Conservation (phyloP, 257 asterid genomes). For the Ehretia macrophylla region DNA sequence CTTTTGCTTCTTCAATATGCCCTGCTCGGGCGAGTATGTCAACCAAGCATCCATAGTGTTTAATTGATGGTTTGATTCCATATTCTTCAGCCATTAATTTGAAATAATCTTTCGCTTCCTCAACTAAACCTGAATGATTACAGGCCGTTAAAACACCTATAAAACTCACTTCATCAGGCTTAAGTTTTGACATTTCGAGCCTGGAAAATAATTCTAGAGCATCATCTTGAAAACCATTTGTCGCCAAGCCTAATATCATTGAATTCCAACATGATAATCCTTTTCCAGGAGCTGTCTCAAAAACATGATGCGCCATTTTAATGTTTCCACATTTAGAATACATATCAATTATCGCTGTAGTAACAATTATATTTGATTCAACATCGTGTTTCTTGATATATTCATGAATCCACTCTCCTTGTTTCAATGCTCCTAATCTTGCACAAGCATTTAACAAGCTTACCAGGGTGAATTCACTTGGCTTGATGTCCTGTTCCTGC, state of each 20-base stretch:
- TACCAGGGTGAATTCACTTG: slow-evolving; percentile 50
- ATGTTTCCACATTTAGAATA: slow-evolving; percentile 59
- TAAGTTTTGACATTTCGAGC: slow-evolving; percentile 34
- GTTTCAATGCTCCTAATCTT: slow-evolving; percentile 52
- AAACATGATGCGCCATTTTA: slow-evolving; percentile 30
- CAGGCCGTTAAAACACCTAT: slow-evolving; percentile 47
- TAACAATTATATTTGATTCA: slow-evolving; percentile 39
- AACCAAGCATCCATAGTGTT: slow-evolving; percentile 67
- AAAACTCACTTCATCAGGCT: slow-evolving; percentile 53
- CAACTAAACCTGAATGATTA: slow-evolving; percentile 47
- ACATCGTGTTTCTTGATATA: slow-evolving; percentile 33
- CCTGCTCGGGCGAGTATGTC: slow-evolving; percentile 76
- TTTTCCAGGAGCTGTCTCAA: slow-evolving; percentile 24
- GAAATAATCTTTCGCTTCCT: slow-evolving; percentile 45
- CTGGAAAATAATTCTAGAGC: slow-evolving; percentile 40
- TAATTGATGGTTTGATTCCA: slow-evolving; percentile 37
- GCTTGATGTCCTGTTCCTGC: slow-evolving; percentile 37
- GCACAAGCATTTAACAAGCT: slow-evolving; percentile 70
- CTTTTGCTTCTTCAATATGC: slow-evolving; percentile 51
- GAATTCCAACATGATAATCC: slow-evolving; percentile 72
- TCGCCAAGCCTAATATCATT: slow-evolving; percentile 66
- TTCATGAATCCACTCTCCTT: slow-evolving; percentile 70
- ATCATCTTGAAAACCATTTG: slow-evolving; percentile 44
- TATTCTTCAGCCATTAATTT: slow-evolving; percentile 34
- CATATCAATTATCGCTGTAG: slow-evolving; percentile 65